phyloP scores from a whole-genome alignment of 768 basidiomycete species.

The Serpula lacrymans region DNA sequence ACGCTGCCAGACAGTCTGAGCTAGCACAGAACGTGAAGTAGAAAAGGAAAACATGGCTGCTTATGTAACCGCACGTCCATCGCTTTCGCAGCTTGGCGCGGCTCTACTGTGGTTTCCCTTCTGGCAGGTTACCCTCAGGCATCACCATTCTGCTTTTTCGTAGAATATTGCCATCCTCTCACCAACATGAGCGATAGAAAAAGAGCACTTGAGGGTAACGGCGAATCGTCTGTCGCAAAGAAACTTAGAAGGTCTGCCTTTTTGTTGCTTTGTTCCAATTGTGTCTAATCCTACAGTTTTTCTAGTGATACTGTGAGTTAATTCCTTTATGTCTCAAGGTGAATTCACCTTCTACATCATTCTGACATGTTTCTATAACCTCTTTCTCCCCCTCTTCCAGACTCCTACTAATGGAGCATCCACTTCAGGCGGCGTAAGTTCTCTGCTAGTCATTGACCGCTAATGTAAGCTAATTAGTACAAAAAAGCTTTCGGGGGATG shows the following conservation, averaged over 20 bases:
- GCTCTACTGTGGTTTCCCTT: no score
- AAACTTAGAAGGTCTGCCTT: conserved; percentile 62
- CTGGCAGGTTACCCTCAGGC: no score
- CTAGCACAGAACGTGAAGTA: conserved; percentile 13
- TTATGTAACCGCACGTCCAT: no score
- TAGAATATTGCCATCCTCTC: background rate
- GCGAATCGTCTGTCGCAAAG: conserved; percentile 48
- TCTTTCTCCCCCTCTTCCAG: conserved; percentile 43
- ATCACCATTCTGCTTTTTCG: no score
- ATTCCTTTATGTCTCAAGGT: conserved; percentile 54
- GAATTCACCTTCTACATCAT: conserved; percentile 55
- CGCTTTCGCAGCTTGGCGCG: no score
- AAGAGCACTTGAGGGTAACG: conserved; percentile 54
- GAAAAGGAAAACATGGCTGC: conserved; percentile 19
- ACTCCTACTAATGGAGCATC: conserved; percentile 45
- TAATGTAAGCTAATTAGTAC: no score
- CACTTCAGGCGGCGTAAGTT: conserved; percentile 43
- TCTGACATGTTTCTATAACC: conserved; percentile 74
- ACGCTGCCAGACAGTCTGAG: background rate
- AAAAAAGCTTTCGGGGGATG: conserved; percentile 47
- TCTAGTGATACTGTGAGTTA: conserved; percentile 70
- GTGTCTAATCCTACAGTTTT: conserved; percentile 17
- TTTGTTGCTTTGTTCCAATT: conserved; percentile 9
- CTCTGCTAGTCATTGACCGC: background rate
- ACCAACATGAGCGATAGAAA: conserved; percentile 64